Conservation (phyloP, 768 basidiomycete species). For the Lepiota venenata region DNA sequence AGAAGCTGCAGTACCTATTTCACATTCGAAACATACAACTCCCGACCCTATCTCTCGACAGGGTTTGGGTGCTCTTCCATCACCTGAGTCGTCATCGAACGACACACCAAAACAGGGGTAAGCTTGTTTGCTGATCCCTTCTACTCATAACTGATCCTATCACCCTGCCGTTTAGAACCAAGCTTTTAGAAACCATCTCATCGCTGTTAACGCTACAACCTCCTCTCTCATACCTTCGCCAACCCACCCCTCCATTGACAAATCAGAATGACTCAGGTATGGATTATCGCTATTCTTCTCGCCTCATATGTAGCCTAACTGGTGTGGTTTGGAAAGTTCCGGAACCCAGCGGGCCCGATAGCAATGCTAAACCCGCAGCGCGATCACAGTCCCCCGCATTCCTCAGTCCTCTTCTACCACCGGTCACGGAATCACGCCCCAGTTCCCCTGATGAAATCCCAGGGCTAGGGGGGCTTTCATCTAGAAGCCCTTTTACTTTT, state of each 20-base stretch:
- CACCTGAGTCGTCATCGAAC: too few species aligned
- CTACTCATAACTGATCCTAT: too few species aligned
- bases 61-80: too few species aligned
- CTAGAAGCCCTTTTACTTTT: background rate
- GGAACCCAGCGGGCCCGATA: too few species aligned
- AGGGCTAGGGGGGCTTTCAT: constrained; percentile 7
- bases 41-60: too few species aligned
- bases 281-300: too few species aligned
- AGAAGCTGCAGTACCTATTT: too few species aligned
- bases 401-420: constrained; percentile 6
- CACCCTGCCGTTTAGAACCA: background rate
- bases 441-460: constrained; percentile 7
- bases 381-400: background rate
- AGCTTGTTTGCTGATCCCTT: too few species aligned
- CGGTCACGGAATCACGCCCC: background rate
- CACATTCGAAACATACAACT: too few species aligned
- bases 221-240: background rate
- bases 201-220: background rate
- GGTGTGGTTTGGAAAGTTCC: too few species aligned
- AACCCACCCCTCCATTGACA: background rate
- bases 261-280: background rate
- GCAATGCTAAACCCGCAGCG: background rate
- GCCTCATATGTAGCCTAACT: too few species aligned
- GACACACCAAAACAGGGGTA: too few species aligned
- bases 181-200: background rate